Conservation (phyloP, 176 grass and related monocot species). For the Melocanna baccifera region DNA sequence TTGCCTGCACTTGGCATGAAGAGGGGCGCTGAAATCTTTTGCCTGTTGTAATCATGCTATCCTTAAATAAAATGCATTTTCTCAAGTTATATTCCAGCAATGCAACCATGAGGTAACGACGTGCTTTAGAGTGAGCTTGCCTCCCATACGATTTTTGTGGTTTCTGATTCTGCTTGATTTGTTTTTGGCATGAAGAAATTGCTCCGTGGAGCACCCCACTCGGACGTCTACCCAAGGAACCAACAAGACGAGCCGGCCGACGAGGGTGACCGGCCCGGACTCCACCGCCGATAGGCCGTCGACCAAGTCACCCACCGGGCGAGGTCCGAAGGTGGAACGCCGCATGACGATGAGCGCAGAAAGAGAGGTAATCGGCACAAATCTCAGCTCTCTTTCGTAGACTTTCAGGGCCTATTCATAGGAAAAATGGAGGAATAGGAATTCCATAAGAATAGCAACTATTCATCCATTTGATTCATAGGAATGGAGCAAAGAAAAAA, state of each 20-base stretch:
- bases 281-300: constrained; percentile 39
- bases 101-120: constrained; percentile 33
- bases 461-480: too few relatives aligned
- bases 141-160: not conserved
- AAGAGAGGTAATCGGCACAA: constrained; percentile 44
- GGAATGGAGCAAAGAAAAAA: too few relatives aligned
- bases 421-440: too few relatives aligned
- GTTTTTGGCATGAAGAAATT: constrained; percentile 58
- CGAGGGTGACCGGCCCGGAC: constrained; percentile 34
- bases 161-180: constrained; percentile 27
- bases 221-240: constrained; percentile 45
- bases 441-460: too few relatives aligned
- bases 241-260: constrained; percentile 44
- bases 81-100: constrained; percentile 54
- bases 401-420: too few relatives aligned
- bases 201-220: constrained; percentile 47
- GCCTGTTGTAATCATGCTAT: constrained; percentile 20
- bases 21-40: not conserved
- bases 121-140: not conserved
- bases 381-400: not conserved
- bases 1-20: constrained; percentile 14
- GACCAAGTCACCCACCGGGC: constrained; percentile 54
- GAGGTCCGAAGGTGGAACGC: constrained; percentile 60
- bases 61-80: constrained; percentile 53
- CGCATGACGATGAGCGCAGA: constrained; percentile 45